Conservation (phyloP, 2,329 filamentous ascomycete species). For the Onygenales sp. region DNA sequence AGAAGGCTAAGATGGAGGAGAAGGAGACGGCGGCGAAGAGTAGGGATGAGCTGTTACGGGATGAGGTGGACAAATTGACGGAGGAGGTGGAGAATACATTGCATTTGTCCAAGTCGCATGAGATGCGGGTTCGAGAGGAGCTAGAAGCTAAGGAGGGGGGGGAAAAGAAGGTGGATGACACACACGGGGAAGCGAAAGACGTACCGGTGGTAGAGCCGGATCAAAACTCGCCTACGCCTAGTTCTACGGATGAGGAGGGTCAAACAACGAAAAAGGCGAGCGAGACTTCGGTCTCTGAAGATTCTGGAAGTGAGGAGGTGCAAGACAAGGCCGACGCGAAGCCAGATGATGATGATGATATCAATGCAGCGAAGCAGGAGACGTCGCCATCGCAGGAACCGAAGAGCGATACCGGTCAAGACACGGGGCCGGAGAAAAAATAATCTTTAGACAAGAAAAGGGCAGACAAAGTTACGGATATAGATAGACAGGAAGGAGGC, state of each 20-base stretch:
- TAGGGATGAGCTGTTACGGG: constrained; percentile 47
- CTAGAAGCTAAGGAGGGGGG: constrained; percentile 12
- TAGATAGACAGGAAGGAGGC: too few species aligned
- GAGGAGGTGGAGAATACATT: constrained; percentile 49
- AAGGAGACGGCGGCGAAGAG: constrained; percentile 29
- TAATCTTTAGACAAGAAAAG: too few species aligned
- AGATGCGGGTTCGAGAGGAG: constrained; percentile 28
- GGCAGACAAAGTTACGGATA: too few species aligned
- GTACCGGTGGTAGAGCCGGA: not conserved
- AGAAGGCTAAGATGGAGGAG: constrained; percentile 17
- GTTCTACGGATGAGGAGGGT: not conserved
- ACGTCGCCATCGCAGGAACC: not conserved
- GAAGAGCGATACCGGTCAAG: not conserved
- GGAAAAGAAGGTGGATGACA: not conserved
- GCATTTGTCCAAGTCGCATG: constrained; percentile 37
- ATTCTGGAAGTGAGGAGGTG: not conserved
- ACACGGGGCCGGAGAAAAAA: not conserved
- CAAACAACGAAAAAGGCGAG: not conserved
- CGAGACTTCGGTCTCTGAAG: not conserved
- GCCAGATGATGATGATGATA: not conserved
- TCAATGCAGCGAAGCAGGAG: not conserved
- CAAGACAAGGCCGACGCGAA: not conserved
- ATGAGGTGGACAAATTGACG: constrained; percentile 50
- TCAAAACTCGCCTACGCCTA: not conserved
- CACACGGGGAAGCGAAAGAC: not conserved